Evolutionary conservation across 2,329 filamentous ascomycete species (phyloP), one percentile per base, ranked within the genome.

Genomic region (Xylaria sp.): DNA sequence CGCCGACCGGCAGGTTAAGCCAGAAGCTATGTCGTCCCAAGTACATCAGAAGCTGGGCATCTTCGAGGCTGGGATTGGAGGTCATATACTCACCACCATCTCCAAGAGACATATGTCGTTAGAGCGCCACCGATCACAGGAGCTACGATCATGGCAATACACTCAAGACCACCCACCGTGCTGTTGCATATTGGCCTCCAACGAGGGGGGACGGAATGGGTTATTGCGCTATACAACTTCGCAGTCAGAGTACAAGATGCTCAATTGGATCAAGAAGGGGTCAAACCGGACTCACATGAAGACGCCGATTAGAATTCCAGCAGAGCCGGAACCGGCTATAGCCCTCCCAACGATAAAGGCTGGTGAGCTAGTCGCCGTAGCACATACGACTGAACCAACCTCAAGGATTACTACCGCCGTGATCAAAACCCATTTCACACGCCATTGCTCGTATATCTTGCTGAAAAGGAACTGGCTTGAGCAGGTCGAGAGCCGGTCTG

Each of bases 271-370:
- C 11, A n/a, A 2, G 29, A 36, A 53, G 7, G 25, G 25, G n/a
- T 4, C 15, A 1, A 49, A 42, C 38, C 1, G 15, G 6, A 39
- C 61, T 50, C 15, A 68, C 65, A 69, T 65, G 38, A 66, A 65
- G 6, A 70, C 56, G 1, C 68, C 69, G 20, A 61, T 64, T 15
- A 66, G 45, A 33, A 70, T 68, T 4, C 71, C 73, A 36, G 72
- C 66, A 22, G 60, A 58, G 3, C 72, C 73, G 13, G 61, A 50
- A 10, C 73, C 73, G 1, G 72, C 70, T 11, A 74, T 65, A n/a
- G 73, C 73, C 11, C 73, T 56, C 2, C 73, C 73, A 9, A 70
- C 31, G 47, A 73, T 72, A 0, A 73, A 38, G 25, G 64, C 57
- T 13, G 49, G 17, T 17, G 71, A 70, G 56, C 31, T 70, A 13